Base-by-base conservation (phyloP, 768 basidiomycete species). In the Xerocomus brunneocitrinus region DNA sequence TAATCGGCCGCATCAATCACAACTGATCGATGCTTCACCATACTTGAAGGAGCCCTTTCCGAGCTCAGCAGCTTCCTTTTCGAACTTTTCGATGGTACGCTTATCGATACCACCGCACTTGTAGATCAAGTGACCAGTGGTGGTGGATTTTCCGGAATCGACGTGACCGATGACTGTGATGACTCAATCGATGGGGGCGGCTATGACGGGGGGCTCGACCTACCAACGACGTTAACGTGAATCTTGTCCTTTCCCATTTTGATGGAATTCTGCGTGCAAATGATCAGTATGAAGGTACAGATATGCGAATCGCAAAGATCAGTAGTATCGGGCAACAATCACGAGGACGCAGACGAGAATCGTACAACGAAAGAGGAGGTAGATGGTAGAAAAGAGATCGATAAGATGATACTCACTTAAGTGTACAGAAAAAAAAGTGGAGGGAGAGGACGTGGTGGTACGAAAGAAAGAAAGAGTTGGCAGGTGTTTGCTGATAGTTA, bases 21-120 rank as follows among this genome's bases (percentile, higher is more conserved):
- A 50, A 43, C 10, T 56, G 55, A 67, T 57, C 51, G 38, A 55
- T 45, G 56, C 74, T 87, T 64, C 61, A 93, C 92, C 92, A 76
- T 95, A 95, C 76, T 93, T 91, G 84, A 91, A 97, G 73, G 91
- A 92, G 74, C 95, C 93, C 82, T 99, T 99, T 73, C 97, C 97
- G 72, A 99, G 91, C 75, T 99, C 97, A 79, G 93, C 92, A 67
- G 97, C 97, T 80, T 99, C 97, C 87, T 99, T 99, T 84, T 99
- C 97, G 82, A 98, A 98, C 82, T 98, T 97, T 79, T 95, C 93
- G 63, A 95, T 95, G 73, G 92, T 94, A 86, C 93, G 93, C 84
- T 98, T 99, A 76, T 99, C 97, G 81, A 99, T 99, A 90, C 97
- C 97, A 87, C 97, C 97, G 75, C 97, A 99, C 87, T 99, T 97